A percentile compares a stretch with the other conserved stretches of the same genome.
phyloP scores from a whole-genome alignment of 371 early-diverging fungal genomes.

The Mucor plumbeus region DNA sequence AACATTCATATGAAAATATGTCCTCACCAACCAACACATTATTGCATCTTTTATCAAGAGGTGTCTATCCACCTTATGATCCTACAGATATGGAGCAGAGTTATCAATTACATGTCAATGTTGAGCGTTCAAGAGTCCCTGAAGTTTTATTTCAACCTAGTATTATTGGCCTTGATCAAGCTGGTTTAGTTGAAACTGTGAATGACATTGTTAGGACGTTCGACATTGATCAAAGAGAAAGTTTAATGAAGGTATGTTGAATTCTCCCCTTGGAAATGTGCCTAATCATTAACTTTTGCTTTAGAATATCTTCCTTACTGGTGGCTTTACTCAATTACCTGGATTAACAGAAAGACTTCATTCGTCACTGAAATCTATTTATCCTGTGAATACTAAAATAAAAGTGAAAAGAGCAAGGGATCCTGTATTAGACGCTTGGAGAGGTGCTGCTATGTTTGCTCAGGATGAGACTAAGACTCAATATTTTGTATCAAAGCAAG shows the following conservation, averaged over 20 bases:
- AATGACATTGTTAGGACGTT: slow-evolving; percentile 71
- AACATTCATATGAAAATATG: slow-evolving; percentile 54
- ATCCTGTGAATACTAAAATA: slow-evolving; percentile 66
- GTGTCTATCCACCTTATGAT: slow-evolving; percentile 67
- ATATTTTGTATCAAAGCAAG: slow-evolving; percentile 62
- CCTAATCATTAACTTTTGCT: not conserved
- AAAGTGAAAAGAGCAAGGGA: slow-evolving; percentile 69
- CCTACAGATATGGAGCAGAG: slow-evolving; percentile 65
- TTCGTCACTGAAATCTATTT: slow-evolving; percentile 61
- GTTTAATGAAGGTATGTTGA: slow-evolving; percentile 50
- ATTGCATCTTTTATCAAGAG: slow-evolving; percentile 58
- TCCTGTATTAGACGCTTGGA: slow-evolving; percentile 85
- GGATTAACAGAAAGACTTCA: slow-evolving; percentile 70
- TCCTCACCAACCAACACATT: slow-evolving; percentile 56
- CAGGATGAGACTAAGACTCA: slow-evolving; percentile 38
- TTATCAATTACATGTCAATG: slow-evolving; percentile 87
- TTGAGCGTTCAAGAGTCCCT: slow-evolving; percentile 86
- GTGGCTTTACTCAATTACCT: slow-evolving; percentile 71
- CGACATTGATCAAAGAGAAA: slow-evolving; percentile 47
- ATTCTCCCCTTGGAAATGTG: not conserved
- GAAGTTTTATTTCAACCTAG: slow-evolving; percentile 89
- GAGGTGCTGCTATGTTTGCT: slow-evolving; percentile 75
- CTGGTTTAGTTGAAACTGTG: slow-evolving; percentile 81
- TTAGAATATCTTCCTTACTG: slow-evolving; percentile 81
- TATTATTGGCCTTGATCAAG: slow-evolving; percentile 87